A percentile compares a stretch with the other conserved stretches of the same genome.
phyloP scores from a whole-genome alignment of 139 green algal species.

The Chlamydomonas schloesseri region DNA sequence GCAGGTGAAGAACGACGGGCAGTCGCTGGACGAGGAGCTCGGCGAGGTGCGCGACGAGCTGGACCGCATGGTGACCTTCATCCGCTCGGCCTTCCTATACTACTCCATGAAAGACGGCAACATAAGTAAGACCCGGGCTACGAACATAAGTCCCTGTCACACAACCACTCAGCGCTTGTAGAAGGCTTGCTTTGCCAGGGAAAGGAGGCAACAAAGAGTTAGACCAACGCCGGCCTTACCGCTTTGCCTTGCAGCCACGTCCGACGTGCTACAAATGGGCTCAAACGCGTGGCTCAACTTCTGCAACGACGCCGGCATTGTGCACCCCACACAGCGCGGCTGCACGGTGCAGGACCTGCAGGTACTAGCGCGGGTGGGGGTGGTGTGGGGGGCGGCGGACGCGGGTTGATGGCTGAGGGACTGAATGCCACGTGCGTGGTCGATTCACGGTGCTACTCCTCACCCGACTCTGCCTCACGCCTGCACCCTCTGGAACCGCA shows the following conservation, averaged over 20 bases:
- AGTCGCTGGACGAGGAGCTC: constrained; percentile 50
- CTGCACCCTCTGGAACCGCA: too few relatives aligned
- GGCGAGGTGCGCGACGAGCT: constrained; percentile 55
- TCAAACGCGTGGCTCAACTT: constrained; percentile 56
- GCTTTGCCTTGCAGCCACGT: constrained; percentile 51
- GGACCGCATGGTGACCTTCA: constrained; percentile 33
- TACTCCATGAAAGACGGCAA: constrained; percentile 37
- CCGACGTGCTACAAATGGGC: constrained; percentile 44
- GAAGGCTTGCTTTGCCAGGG: too few relatives aligned
- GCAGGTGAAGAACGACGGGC: constrained; percentile 40
- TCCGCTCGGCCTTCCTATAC: constrained; percentile 57
- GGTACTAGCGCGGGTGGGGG: neutral
- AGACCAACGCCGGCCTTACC: too few relatives aligned
- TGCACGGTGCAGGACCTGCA: constrained; percentile 47
- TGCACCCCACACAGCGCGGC: constrained; percentile 46
- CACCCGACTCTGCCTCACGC: too few relatives aligned
- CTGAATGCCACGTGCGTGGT: too few relatives aligned
- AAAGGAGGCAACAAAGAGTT: too few relatives aligned
- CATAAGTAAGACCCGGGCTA: constrained; percentile 49
- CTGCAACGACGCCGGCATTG: constrained; percentile 52
- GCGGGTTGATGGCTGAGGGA: too few relatives aligned
- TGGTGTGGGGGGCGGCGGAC: neutral
- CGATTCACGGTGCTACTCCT: too few relatives aligned
- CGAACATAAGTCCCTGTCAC: too few relatives aligned
- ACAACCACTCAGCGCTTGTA: too few relatives aligned